Percentiles rank a stretch among this genome's conserved stretches.
Evolutionary conservation across 148 eudicot genomes (phyloP).

Genomic region (Talinum fruticosum): DNA sequence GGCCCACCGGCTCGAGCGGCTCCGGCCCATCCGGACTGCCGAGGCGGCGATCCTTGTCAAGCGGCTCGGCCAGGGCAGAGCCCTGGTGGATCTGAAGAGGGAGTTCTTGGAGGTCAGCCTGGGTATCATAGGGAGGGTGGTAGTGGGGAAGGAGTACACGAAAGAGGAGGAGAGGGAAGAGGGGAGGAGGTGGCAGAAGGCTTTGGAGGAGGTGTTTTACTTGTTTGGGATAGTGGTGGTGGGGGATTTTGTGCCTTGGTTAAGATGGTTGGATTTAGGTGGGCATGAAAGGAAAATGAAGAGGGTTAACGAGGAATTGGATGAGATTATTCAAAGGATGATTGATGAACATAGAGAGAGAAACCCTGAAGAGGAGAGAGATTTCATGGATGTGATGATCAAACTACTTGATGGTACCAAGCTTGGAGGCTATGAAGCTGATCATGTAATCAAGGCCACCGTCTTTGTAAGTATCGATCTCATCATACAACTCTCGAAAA

Average conservation of each 20-base stretch:
- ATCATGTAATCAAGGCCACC: slow-evolving; percentile 2
- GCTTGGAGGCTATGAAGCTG: background rate
- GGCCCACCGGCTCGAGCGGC: slow-evolving; percentile 1
- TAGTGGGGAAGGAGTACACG: background rate
- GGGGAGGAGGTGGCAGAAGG: background rate
- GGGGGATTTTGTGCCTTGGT: slow-evolving; percentile 8
- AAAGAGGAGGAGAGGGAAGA: background rate
- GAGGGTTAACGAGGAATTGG: slow-evolving; percentile 12
- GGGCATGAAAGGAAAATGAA: slow-evolving; percentile 23
- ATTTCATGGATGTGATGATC: slow-evolving; percentile 10
- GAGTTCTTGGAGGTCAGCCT: background rate
- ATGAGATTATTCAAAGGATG: slow-evolving; percentile 9
- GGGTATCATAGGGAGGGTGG: slow-evolving; percentile 1
- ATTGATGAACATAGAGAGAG: slow-evolving; percentile 18
- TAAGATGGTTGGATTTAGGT: slow-evolving; percentile 21
- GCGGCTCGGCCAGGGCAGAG: background rate
- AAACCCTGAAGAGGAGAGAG: background rate
- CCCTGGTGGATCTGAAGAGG: background rate
- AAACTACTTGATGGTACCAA: slow-evolving; percentile 2
- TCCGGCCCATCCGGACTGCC: background rate
- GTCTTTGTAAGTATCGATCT: background rate
- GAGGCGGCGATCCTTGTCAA: background rate
- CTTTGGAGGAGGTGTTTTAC: slow-evolving; percentile 12
- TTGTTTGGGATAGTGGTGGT: slow-evolving; percentile 2
- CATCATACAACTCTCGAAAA: background rate